Percentiles rank a stretch among this genome's conserved stretches.
Conservation (phyloP, 331 rosid genomes). For the Pyracantha coccinea region DNA sequence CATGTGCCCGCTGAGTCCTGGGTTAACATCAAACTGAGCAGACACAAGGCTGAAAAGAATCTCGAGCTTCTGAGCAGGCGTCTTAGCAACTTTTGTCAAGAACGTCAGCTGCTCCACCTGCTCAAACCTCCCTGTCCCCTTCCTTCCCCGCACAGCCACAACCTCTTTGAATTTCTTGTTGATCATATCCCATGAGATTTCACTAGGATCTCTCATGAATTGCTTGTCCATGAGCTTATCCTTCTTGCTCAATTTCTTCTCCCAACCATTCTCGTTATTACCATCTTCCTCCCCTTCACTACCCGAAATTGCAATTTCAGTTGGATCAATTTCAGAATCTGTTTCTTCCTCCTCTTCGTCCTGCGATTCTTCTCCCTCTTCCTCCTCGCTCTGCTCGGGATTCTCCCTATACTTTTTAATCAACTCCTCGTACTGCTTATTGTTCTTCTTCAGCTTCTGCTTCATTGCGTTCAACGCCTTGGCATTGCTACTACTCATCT, state of each 20-base stretch:
- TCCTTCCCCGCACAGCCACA: slow-evolving; percentile 67
- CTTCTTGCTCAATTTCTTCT: slow-evolving; percentile 40
- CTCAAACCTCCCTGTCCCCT: slow-evolving; percentile 69
- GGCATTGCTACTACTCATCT: slow-evolving; percentile 82
- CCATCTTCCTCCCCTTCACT: slow-evolving; percentile 11
- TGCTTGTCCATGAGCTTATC: slow-evolving; percentile 61
- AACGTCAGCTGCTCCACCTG: slow-evolving; percentile 78
- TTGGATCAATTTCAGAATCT: slow-evolving; percentile 13
- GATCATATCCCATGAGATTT: slow-evolving; percentile 70
- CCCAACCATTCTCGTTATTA: slow-evolving; percentile 13
- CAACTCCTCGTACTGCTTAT: slow-evolving; percentile 68
- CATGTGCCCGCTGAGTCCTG: slow-evolving; percentile 27
- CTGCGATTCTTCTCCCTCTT: slow-evolving; percentile 22
- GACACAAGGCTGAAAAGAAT: slow-evolving; percentile 72
- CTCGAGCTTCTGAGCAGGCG: slow-evolving; percentile 86
- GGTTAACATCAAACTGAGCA: slow-evolving; percentile 79
- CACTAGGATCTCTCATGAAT: slow-evolving; percentile 68
- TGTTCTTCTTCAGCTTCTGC: slow-evolving; percentile 76
- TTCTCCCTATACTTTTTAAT: slow-evolving; percentile 58
- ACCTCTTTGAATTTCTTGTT: slow-evolving; percentile 78
- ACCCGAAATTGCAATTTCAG: neutral
- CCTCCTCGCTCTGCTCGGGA: slow-evolving; percentile 63
- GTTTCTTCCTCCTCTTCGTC: slow-evolving; percentile 10
- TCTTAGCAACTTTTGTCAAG: slow-evolving; percentile 77
- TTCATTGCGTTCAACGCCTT: slow-evolving; percentile 83